phyloP scores from a whole-genome alignment of 2,329 filamentous ascomycete species.

The Coniochaeta sp. region DNA sequence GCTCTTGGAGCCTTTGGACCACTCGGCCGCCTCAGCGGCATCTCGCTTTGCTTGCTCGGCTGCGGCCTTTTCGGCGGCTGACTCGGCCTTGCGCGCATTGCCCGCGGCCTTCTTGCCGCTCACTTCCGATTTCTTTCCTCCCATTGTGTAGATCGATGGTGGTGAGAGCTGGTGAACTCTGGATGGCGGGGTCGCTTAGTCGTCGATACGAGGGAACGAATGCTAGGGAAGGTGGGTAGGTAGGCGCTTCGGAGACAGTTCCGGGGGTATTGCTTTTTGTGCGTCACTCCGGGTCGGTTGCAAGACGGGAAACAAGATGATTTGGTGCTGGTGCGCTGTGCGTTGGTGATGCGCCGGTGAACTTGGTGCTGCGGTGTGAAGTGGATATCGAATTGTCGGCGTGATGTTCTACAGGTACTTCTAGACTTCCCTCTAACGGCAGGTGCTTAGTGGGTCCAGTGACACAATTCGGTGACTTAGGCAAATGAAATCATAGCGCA shows the following conservation, averaged over 20 bases:
- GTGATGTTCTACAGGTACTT: too few relatives aligned
- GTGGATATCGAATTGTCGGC: neutral
- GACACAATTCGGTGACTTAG: neutral
- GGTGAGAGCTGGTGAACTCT: neutral
- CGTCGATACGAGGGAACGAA: too few relatives aligned
- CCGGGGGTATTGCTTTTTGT: neutral
- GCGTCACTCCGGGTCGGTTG: neutral
- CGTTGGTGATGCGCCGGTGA: neutral
- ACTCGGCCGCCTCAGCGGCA: constrained; percentile 65
- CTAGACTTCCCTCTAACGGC: too few relatives aligned
- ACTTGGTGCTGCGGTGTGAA: neutral
- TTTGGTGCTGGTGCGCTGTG: neutral
- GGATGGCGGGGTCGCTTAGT: neutral
- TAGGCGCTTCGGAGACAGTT: neutral
- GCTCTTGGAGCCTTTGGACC: constrained; percentile 80
- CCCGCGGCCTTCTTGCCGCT: constrained; percentile 85
- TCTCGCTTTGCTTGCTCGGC: constrained; percentile 59
- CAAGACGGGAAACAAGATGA: neutral
- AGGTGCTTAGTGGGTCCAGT: neutral
- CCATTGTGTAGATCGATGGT: constrained; percentile 43
- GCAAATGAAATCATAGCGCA: neutral
- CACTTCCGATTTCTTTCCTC: constrained; percentile 68
- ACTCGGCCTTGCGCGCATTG: constrained; percentile 88
- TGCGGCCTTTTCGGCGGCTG: constrained; percentile 72
- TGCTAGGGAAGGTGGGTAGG: neutral